Base-by-base conservation (phyloP, 495 filamentous ascomycete species). In the Chaetomidium leptoderma region DNA sequence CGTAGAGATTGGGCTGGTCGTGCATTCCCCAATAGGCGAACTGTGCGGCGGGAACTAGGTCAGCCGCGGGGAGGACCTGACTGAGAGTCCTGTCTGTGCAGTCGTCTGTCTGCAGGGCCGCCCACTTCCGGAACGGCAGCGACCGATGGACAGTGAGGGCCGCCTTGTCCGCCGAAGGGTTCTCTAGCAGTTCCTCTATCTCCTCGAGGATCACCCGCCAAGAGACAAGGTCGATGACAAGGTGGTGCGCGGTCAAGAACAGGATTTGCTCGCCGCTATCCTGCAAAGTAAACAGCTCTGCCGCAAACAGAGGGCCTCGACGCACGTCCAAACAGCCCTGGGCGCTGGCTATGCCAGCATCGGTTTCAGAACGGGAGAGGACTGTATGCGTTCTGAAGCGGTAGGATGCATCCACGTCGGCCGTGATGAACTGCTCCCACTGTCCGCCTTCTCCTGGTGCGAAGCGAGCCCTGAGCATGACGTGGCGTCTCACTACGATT, bases 401-500 rank as follows among this genome's bases (percentile, higher is more conserved):
- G 51, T 56, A 65, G 4, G 65, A 67, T 11, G 13, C 7, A 4
- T 48, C 43, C 3, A 60, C 46, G 7, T 67, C 60, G 6, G 32
- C n/a, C 1, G 48, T 53, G 40, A 70, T 44, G 48, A 33, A 52
- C 39, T 70, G 62, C 45, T 68, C 61, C 63, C 62, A 61, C 57
- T 62, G 53, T 17, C 53, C 62, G 39, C 45, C 45, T 11, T 64
- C 19, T 9, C 29, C 35, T 23, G 11, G 56, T 3, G 60, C 55
- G 55, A 84, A 85, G 9, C 83, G 76, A 17, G 79, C 76, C 13
- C 83, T 72, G 13, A 87, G 74, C 84, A 87, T 86, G 2, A 82
- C 80, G 63, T 87, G 84, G 0, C 78, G 77, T 3, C 58, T 66
- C 8, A 85, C 70, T 11, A 87, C 67, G 0, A 69, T 69, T 45